Base-by-base conservation (phyloP, 768 basidiomycete genomes). In the Heimioporus sp. region DNA sequence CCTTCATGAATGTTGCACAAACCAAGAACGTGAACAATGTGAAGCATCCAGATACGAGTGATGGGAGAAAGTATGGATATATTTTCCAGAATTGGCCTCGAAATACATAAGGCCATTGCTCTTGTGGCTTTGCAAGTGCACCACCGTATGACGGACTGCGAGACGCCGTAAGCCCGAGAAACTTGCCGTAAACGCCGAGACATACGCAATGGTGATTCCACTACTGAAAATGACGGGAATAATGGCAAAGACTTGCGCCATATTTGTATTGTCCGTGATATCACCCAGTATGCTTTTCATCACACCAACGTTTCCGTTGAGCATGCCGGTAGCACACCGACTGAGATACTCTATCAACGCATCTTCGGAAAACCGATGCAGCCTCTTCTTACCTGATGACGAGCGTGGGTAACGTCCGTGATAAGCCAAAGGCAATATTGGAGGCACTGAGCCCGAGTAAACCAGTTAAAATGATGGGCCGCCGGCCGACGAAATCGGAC, bases 271-370 rank as follows among this genome's bases (percentile, higher is more conserved):
- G 41, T 72, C 32, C 76, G 82, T 83, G 32, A 87, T 65, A 53
- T 87, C 85, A 0, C 77, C 85, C 67, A 88, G 76, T 48, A 81
- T 78, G 51, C 81, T 85, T 60, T 88, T 90, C 76, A 87, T 82
- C 30, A 87, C 85, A 5, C 81, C 70, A 4, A 66, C 4, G 32
- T 76, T 75, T 1, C 74, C 75, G 46, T 75, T 74, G 12, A 76
- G 55, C 15, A 64, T 10, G 9, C 72, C 74, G 16, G 69, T 58
- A 4, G 75, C 55, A 30, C 72, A 72, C 28, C 71, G 70, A 47
- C 72, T 72, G 30, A 39, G 36, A 28, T 1, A 32, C 28, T 34
- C n/a, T 5, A 42, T 62, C 21, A 58, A 45, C 28, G 7, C 6
- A 44, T 19, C 21, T 19, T 16, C 31, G 10, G n/a, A 50, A 5